Evolutionary conservation across 495 filamentous ascomycete genomes (phyloP), one percentile per base, ranked within the genome.

Genomic region (Parachaetomium inaequale): DNA sequence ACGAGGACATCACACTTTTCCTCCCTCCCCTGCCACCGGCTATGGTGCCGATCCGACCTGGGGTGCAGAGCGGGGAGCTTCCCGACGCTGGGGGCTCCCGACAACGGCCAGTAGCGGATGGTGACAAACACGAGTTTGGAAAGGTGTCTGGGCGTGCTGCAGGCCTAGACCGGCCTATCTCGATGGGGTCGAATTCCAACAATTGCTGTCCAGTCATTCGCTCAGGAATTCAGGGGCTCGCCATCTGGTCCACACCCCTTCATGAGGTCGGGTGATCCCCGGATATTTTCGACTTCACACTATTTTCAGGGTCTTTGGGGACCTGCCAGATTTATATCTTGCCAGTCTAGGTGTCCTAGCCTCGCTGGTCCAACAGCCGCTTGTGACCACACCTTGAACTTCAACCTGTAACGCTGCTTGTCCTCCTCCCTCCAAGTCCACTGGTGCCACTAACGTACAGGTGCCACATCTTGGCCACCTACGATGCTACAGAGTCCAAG

Each of bases 1-100:
- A 64, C 56, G 62, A 50, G 56, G 51, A 60, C 50, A 60, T 11
- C 51, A 7, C 17, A 47, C 12, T 64, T 55, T 55, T 50, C 19
- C 14, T 26, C 10, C 1, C n/a, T 43, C 6, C 38, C 55, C 17
- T 47, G 34, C 32, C 29, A 26, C 28, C 40, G 23, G 38, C 52
- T 26, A 51, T 14, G n/a, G 25, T 47, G 15, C 51, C 59, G 59
- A 55, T 42, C 38, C 11, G 40, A 12, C 36, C 19, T 55, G 59
- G 32, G 26, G 23, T 47, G 34, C 38, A 34, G 51, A 25, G 28
- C 59, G 36, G 47, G 52, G 17, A 40, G 28, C 26, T 23, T 43
- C 59, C 50, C 51, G 40, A 28, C 32, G 34, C 3, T 10, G n/a
- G n/a, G 34, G 21, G 10, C 50, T 53, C 25, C 54, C 38, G 52